phyloP scores from a whole-genome alignment of 306 rosid genomes.

The Castanea sativa region DNA sequence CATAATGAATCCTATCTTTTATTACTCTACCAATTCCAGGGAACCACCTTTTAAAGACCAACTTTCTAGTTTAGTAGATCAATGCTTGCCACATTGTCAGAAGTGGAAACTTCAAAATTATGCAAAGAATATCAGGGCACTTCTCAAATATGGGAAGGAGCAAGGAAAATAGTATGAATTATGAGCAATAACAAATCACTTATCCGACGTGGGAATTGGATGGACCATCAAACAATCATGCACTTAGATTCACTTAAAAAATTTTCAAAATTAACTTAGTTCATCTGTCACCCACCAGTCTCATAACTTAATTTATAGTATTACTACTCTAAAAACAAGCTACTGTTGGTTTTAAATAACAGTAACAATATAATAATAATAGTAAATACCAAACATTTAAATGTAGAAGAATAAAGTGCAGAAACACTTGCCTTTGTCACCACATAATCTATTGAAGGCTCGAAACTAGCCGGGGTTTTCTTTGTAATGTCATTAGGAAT shows the following conservation, averaged over 20 bases:
- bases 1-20: too few relatives aligned
- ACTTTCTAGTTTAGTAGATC: too few relatives aligned
- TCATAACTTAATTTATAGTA: background rate
- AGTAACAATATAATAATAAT: background rate
- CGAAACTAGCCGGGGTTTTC: slow-evolving; percentile 95
- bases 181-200: background rate
- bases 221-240: background rate
- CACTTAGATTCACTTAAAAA: background rate
- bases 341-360: background rate
- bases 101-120: background rate
- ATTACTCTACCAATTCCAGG: too few relatives aligned
- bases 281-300: background rate
- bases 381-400: background rate
- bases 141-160: background rate
- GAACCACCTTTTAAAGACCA: too few relatives aligned
- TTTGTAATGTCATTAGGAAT: slow-evolving; percentile 89
- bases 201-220: background rate
- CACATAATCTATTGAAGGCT: slow-evolving; percentile 98
- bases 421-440: slow-evolving; percentile 74
- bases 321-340: background rate
- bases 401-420: background rate
- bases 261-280: background rate
- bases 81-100: too few relatives aligned
- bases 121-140: background rate
- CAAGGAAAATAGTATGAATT: background rate